Base-by-base conservation (phyloP, 371 early-diverging fungal species). In the Rhizopus microsporus region DNA sequence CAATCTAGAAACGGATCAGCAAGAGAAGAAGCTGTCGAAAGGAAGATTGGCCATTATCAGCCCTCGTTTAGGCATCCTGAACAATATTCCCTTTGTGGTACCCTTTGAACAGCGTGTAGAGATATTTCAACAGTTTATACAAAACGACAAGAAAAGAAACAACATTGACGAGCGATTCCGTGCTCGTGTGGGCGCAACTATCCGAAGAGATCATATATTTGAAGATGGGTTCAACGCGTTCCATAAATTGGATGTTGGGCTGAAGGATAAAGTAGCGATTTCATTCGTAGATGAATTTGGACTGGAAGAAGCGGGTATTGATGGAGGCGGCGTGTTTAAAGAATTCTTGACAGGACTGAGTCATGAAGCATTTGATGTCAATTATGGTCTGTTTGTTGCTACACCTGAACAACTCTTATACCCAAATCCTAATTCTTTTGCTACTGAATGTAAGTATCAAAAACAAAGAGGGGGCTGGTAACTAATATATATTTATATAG, bases 281-380 rank as follows among this genome's bases (percentile, higher is more conserved):
- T 76, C 84, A 4, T 95, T 98, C 79, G 82, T 94, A 30, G 90
- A 89, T 65, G 84, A 88, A 54, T 88, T 89, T 61, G 96, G 95
- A 0, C 68, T 93, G 38, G 75, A 71, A 15, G 98, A 98, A 70
- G 93, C 93, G 10, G 98, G 98, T 3, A 90, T 96, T 57, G 98
- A 96, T 69, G 96, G 96, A 51, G 96, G 96, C 15, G 94, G 87
- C 16, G 84, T 88, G 0, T 88, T 88, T 57, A 88, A 88, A 46
- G 88, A 88, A 58, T 95, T 95, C 63, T 68, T 95, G 54, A 92
- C 91, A 4, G 84, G 86, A 34, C 67, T 93, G 6, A 78, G 83
- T n/a, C 75, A 77, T 16, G 88, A 93, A 60, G 95, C 96, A 0
- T 96, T 98, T 69, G 86, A 90, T 65, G 71, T 83, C 13, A 83